Evolutionary conservation across 345 rosid genomes (phyloP).

Genomic region (Sisymbrium altissimum): DNA sequence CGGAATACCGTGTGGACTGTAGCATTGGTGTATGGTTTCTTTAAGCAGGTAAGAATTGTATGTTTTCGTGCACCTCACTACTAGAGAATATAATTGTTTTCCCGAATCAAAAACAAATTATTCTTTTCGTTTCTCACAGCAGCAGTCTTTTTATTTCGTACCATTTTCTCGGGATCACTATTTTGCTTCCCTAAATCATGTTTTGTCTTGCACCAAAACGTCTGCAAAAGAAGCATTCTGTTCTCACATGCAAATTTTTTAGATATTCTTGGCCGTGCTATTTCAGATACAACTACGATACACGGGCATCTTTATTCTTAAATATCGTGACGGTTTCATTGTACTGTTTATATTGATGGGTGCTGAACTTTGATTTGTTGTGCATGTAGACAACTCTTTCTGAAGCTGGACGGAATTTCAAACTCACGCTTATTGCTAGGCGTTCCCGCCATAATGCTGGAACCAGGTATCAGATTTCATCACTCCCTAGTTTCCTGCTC

Average conservation of each 20-base stretch:
- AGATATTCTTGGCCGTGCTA: neutral
- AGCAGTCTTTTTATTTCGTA: neutral
- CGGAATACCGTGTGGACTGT: conserved; percentile 93
- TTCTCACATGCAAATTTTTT: neutral
- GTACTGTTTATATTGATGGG: neutral
- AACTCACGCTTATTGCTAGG: conserved; percentile 87
- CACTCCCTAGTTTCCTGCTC: neutral
- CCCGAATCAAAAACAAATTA: neutral
- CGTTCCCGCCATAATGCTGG: conserved; percentile 99
- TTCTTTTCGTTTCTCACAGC: neutral
- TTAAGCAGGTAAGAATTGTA: conserved; percentile 72
- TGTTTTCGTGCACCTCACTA: conserved; percentile 19
- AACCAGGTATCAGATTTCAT: conserved; percentile 59
- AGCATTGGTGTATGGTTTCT: conserved; percentile 93
- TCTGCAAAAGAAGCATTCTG: neutral
- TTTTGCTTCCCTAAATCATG: neutral
- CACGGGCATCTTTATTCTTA: neutral
- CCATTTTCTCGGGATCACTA: neutral
- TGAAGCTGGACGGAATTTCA: conserved; percentile 73
- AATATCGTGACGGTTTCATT: neutral
- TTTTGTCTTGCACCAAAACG: neutral
- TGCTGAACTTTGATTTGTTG: conserved; percentile 23
- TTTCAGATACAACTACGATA: conserved; percentile 1
- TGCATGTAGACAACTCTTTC: conserved; percentile 64
- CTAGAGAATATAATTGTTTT: conserved; percentile 1